phyloP scores from a whole-genome alignment of 164 flowering plant species.

The Aristolochia contorta region DNA sequence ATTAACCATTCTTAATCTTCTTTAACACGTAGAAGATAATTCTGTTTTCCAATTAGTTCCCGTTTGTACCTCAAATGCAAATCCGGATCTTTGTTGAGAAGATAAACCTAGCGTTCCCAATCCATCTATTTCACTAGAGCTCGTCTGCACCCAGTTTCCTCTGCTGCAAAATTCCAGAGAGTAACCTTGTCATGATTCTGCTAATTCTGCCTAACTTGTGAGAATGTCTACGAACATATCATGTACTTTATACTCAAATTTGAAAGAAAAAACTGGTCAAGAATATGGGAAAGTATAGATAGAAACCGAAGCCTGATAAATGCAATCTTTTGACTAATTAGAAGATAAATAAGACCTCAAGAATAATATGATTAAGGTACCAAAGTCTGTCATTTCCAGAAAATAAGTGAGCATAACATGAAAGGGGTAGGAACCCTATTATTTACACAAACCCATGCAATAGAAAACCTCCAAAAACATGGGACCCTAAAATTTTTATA shows the following conservation, averaged over 20 bases:
- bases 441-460: too few species aligned
- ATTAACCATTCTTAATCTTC: background rate
- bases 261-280: background rate
- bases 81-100: constrained; percentile 30
- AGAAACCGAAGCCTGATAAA: background rate
- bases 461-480: too few species aligned
- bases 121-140: constrained; percentile 29
- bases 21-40: background rate
- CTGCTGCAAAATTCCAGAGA: constrained; percentile 14
- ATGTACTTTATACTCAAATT: too few species aligned
- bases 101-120: constrained; percentile 20
- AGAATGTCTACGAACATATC: constrained; percentile 1
- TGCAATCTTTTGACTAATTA: background rate
- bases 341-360: too few species aligned
- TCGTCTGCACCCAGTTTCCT: constrained; percentile 38
- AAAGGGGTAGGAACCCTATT: too few species aligned
- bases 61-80: constrained; percentile 30
- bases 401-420: too few species aligned
- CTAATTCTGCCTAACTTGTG: too few species aligned
- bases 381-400: background rate
- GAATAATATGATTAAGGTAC: background rate
- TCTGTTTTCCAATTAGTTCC: background rate
- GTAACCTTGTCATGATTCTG: too few species aligned
- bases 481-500: too few species aligned
- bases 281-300: background rate